Evolutionary conservation across 768 basidiomycete genomes (phyloP).

Genomic region (Boletus speciosus): DNA sequence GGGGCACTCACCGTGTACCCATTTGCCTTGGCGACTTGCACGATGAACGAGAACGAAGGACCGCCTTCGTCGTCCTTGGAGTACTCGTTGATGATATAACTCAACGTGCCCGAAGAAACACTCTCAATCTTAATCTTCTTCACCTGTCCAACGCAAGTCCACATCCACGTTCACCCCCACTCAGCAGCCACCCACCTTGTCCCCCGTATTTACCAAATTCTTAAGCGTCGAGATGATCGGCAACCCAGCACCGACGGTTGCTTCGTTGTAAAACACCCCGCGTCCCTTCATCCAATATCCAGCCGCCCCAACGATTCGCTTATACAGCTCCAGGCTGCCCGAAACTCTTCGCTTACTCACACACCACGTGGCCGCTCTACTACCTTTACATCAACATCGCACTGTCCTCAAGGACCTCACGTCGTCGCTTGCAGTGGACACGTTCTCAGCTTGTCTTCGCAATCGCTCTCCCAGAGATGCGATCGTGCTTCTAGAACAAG

Average conservation of each 20-base stretch:
- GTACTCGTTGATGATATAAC: slow-evolving; percentile 99
- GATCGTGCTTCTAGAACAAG: no score
- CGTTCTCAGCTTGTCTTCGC: no score
- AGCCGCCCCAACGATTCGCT: slow-evolving; percentile 56
- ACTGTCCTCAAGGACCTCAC: no score
- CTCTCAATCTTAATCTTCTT: slow-evolving; percentile 79
- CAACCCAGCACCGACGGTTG: slow-evolving; percentile 94
- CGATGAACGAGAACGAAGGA: slow-evolving; percentile 84
- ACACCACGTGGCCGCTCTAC: no score
- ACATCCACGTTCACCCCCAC: not conserved
- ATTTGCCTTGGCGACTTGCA: slow-evolving; percentile 81
- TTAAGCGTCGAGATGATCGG: slow-evolving; percentile 90
- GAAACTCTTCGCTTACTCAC: slow-evolving; percentile 39
- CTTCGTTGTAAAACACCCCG: slow-evolving; percentile 76
- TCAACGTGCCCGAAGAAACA: slow-evolving; percentile 95
- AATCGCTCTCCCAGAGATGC: no score
- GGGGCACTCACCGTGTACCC: slow-evolving; percentile 77
- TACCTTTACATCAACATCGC: no score
- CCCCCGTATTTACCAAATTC: slow-evolving; percentile 88
- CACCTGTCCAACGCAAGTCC: slow-evolving; percentile 42
- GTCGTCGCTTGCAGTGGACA: no score
- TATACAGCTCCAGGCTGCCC: slow-evolving; percentile 61
- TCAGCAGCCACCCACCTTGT: slow-evolving; percentile 54
- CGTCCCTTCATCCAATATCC: slow-evolving; percentile 22
- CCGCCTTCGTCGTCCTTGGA: slow-evolving; percentile 63